Conservation (phyloP, 2,329 filamentous ascomycete genomes). For the Aspergillus sp. region DNA sequence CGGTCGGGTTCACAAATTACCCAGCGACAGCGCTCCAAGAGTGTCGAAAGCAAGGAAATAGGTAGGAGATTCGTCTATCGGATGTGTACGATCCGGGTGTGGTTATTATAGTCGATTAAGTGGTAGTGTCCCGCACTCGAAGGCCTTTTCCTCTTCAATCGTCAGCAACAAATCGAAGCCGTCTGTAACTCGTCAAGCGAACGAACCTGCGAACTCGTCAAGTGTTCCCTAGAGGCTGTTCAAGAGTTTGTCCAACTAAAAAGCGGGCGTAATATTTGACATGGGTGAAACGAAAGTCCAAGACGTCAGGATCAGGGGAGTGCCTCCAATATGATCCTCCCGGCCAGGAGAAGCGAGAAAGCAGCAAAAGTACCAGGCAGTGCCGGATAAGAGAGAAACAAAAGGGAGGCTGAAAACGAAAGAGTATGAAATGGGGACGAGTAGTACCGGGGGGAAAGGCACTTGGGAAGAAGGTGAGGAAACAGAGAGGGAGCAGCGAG, state of each 20-base stretch:
- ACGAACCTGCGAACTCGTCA: background rate
- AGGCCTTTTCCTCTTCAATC: background rate
- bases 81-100: background rate
- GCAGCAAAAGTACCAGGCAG: constrained; percentile 11
- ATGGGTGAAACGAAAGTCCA: constrained; percentile 10
- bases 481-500: constrained; percentile 11
- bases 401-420: constrained; percentile 5
- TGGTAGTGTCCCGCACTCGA: constrained; percentile 4
- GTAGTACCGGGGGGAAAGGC: background rate
- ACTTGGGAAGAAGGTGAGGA: background rate
- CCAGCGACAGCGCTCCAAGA: background rate
- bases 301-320: constrained; percentile 15
- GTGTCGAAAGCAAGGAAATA: background rate
- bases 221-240: background rate
- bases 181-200: background rate
- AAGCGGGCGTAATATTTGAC: constrained; percentile 6
- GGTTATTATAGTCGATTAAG: background rate
- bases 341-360: constrained; percentile 20
- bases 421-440: background rate
- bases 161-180: background rate
- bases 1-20: background rate
- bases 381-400: background rate
- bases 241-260: constrained; percentile 4
- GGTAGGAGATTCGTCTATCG: background rate
- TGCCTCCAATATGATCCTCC: constrained; percentile 16